Evolutionary conservation across 352 stramenopile genomes (phyloP).

Genomic region (Phytophthora pisi): DNA sequence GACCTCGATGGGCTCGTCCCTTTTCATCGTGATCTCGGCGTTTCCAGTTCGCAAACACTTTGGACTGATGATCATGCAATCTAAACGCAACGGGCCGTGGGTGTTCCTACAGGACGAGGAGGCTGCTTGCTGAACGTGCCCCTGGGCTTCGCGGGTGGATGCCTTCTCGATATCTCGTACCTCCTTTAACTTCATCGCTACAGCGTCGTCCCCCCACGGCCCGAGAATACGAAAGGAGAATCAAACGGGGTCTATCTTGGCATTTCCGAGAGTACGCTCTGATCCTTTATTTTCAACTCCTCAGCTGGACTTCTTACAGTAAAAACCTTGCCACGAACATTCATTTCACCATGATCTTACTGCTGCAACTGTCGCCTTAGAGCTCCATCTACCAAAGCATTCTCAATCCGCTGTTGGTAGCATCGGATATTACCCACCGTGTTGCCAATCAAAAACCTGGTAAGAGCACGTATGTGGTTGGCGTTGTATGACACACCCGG

Average conservation of each 20-base stretch:
- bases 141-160: neutral
- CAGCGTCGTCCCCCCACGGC: no score
- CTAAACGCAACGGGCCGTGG: no score
- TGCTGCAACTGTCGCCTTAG: slow-evolving; percentile 1
- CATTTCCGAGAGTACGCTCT: no score
- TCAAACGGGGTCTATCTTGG: no score
- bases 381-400: slow-evolving; percentile 33
- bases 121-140: no score
- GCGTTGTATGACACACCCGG: slow-evolving; percentile 26
- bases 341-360: neutral
- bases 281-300: no score
- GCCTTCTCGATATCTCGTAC: neutral
- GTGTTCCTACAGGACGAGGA: no score
- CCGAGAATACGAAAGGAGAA: no score
- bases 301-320: neutral
- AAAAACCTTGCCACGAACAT: neutral
- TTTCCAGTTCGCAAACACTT: neutral
- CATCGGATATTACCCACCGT: slow-evolving; percentile 40
- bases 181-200: no score
- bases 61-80: no score
- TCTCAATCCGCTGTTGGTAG: slow-evolving; percentile 54
- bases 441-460: slow-evolving; percentile 48
- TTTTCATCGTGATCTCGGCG: neutral
- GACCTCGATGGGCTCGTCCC: neutral
- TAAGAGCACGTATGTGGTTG: slow-evolving; percentile 36